Evolutionary conservation across 1,284 basidiomycete genomes (phyloP).

Genomic region (Trichosporon ovoides): DNA sequence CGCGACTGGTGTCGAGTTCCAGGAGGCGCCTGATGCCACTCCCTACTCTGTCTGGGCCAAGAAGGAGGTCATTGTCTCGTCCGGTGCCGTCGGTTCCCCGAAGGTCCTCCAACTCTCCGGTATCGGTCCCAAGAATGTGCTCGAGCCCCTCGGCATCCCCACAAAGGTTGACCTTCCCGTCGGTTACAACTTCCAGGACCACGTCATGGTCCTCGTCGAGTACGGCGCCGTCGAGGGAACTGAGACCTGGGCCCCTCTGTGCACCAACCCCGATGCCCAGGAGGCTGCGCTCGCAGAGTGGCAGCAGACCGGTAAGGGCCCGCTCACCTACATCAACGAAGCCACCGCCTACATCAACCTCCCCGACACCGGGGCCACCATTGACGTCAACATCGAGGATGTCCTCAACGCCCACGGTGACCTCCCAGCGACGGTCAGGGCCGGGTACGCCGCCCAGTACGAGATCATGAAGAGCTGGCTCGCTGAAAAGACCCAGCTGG

Average conservation of each 20-base stretch:
- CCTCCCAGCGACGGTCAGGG: slow-evolving; percentile 39
- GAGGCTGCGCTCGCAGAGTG: slow-evolving; percentile 29
- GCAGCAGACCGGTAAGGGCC: slow-evolving; percentile 28
- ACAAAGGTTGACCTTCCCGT: slow-evolving; percentile 16
- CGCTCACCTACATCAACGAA: slow-evolving; percentile 47
- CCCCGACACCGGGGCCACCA: slow-evolving; percentile 55
- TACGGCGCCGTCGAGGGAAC: slow-evolving; percentile 23
- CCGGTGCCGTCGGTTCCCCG: slow-evolving; percentile 14
- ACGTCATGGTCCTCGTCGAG: slow-evolving; percentile 34
- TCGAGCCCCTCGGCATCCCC: slow-evolving; percentile 15
- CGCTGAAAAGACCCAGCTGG: slow-evolving; percentile 39
- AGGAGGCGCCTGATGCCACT: slow-evolving; percentile 40
- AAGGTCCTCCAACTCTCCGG: slow-evolving; percentile 21
- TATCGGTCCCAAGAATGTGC: slow-evolving; percentile 15
- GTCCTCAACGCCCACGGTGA: slow-evolving; percentile 50
- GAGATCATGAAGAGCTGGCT: slow-evolving; percentile 34
- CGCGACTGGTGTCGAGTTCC: slow-evolving; percentile 59
- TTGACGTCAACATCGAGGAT: slow-evolving; percentile 63
- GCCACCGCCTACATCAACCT: slow-evolving; percentile 41
- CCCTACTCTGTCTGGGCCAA: slow-evolving; percentile 8
- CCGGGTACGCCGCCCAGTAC: slow-evolving; percentile 38
- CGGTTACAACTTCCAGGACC: slow-evolving; percentile 19
- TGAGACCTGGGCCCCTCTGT: slow-evolving; percentile 40
- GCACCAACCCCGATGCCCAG: slow-evolving; percentile 23
- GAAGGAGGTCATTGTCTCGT: slow-evolving; percentile 14